phyloP scores from a whole-genome alignment of 306 rosid genomes.

The Geum urbanum region DNA sequence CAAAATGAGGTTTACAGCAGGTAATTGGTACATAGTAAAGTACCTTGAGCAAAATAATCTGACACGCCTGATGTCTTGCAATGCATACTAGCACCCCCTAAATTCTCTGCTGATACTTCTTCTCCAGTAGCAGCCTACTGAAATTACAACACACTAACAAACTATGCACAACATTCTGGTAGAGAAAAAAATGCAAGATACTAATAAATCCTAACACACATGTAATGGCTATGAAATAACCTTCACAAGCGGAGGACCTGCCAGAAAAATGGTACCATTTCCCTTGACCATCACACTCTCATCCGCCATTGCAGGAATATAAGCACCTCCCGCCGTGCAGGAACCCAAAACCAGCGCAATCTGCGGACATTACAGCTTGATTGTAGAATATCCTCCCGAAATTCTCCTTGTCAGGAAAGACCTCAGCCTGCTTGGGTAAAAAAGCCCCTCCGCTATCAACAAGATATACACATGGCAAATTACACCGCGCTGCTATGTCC shows the following conservation, averaged over 20 bases:
- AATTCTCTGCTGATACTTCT: constrained; percentile 89
- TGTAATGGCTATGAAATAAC: constrained; percentile 36
- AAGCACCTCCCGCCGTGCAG: constrained; percentile 97
- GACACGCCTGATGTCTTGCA: constrained; percentile 96
- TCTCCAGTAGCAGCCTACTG: constrained; percentile 96
- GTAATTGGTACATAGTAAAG: constrained; percentile 3
- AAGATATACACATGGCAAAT: constrained; percentile 84
- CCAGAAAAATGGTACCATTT: constrained; percentile 89
- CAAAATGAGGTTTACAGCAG: not conserved
- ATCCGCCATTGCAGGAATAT: constrained; percentile 98
- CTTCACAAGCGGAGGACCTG: constrained; percentile 97
- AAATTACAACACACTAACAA: not conserved
- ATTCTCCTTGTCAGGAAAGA: constrained; percentile 87
- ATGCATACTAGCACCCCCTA: constrained; percentile 88
- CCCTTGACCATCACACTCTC: constrained; percentile 99
- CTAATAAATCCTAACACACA: constrained; percentile 1
- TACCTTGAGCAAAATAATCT: constrained; percentile 97
- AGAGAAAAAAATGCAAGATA: constrained; percentile 8
- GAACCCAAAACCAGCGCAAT: constrained; percentile 91
- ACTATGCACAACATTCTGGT: not conserved
- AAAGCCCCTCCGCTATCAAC: constrained; percentile 98
- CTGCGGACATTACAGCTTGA: constrained; percentile 89
- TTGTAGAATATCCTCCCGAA: constrained; percentile 92
- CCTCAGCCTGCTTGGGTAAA: constrained; percentile 98
- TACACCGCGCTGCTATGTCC: constrained; percentile 83